Evolutionary conservation across 352 stramenopile species (phyloP).

Genomic region (Globisporangium paddicum): DNA sequence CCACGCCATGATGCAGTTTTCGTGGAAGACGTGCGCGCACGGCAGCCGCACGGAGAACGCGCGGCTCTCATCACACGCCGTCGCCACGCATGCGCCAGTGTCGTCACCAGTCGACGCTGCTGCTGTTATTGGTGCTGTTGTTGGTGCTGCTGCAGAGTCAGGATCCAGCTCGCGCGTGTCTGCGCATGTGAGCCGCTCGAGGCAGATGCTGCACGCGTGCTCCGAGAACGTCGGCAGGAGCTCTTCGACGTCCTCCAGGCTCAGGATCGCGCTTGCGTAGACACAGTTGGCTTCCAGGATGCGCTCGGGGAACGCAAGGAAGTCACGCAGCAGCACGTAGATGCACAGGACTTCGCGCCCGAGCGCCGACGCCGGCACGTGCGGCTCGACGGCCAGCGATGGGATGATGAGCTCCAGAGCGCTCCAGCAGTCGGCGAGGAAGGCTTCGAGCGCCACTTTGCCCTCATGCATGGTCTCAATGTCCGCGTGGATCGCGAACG

Average conservation of each 20-base stretch:
- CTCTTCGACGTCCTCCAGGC: constrained; percentile 45
- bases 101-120: neutral
- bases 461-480: constrained; percentile 27
- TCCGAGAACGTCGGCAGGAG: constrained; percentile 26
- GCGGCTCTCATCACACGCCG: constrained; percentile 1
- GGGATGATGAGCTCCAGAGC: constrained; percentile 41
- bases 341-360: constrained; percentile 34
- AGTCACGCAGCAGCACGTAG: constrained; percentile 49
- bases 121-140: no score
- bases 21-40: constrained; percentile 52
- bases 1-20: constrained; percentile 69
- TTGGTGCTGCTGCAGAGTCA: neutral
- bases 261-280: constrained; percentile 56
- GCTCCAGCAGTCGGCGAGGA: constrained; percentile 43
- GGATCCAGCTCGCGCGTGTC: constrained; percentile 19
- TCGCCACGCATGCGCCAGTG: neutral
- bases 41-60: constrained; percentile 39
- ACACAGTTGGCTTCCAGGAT: constrained; percentile 45
- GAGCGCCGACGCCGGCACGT: constrained; percentile 23
- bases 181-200: constrained; percentile 28
- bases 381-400: constrained; percentile 36
- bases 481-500: constrained; percentile 40
- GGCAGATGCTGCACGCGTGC: constrained; percentile 53
- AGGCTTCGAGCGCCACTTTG: constrained; percentile 34
- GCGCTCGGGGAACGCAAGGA: constrained; percentile 40